Conservation (phyloP, 2,329 filamentous ascomycete species). For the Exophiala spinifera region DNA sequence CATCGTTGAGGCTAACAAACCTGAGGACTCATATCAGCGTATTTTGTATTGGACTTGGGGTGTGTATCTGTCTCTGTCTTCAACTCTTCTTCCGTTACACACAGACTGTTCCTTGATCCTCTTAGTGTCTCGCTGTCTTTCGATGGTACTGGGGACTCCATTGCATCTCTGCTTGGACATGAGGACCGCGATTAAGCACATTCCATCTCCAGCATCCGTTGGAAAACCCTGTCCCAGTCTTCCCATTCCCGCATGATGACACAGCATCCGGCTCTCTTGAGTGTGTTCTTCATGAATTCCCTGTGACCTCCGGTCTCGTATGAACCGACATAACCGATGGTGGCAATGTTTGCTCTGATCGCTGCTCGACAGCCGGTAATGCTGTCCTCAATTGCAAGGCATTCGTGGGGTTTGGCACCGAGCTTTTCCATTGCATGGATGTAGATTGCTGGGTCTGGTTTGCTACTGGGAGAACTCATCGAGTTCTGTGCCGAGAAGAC, state of each 20-base stretch:
- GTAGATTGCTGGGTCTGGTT: constrained; percentile 90
- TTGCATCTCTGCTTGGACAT: too few relatives aligned
- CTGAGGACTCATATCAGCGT: too few relatives aligned
- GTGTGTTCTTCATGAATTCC: constrained; percentile 67
- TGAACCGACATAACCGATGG: constrained; percentile 81
- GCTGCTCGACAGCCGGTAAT: constrained; percentile 78
- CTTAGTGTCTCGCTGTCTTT: too few relatives aligned
- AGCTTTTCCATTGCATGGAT: constrained; percentile 71
- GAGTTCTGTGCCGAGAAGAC: constrained; percentile 81
- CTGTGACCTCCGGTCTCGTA: constrained; percentile 61
- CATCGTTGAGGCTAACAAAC: too few relatives aligned
- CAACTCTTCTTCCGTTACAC: too few relatives aligned
- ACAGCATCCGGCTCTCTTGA: constrained; percentile 61
- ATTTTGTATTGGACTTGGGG: too few relatives aligned
- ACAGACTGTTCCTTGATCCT: too few relatives aligned
- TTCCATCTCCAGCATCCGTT: background rate
- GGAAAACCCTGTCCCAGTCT: constrained; percentile 43
- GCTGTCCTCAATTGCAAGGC: constrained; percentile 82
- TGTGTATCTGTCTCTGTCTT: too few relatives aligned
- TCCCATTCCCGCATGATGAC: constrained; percentile 56
- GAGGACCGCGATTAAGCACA: too few relatives aligned
- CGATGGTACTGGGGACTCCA: too few relatives aligned
- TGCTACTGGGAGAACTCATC: constrained; percentile 75
- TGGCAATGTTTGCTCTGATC: constrained; percentile 72
- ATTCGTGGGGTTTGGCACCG: constrained; percentile 67